phyloP scores from a whole-genome alignment of 2,329 filamentous ascomycete species.

The Fusarium avenaceum region DNA sequence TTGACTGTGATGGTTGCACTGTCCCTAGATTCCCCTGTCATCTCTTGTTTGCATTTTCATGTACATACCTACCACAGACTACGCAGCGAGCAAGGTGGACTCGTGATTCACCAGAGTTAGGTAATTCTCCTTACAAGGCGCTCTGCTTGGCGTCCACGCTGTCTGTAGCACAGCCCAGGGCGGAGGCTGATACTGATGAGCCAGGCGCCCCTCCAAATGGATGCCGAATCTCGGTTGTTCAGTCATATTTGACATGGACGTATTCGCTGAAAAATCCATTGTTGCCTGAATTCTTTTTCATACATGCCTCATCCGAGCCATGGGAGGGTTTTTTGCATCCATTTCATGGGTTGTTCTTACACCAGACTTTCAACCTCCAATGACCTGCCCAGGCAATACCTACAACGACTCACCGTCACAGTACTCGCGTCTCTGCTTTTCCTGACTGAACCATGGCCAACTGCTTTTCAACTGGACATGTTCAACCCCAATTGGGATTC shows the following conservation, averaged over 20 bases:
- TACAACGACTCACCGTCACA: background rate
- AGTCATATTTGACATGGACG: constrained; percentile 7
- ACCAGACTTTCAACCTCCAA: constrained; percentile 8
- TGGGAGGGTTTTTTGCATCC: background rate
- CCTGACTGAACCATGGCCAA: too few relatives aligned
- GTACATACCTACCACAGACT: background rate
- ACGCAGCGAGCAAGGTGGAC: background rate
- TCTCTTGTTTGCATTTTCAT: constrained; percentile 2
- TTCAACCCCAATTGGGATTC: constrained; percentile 1
- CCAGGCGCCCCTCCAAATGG: background rate
- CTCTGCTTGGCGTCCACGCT: background rate
- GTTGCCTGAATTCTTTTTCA: too few relatives aligned
- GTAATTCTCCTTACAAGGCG: constrained; percentile 8
- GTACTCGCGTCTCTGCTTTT: too few relatives aligned
- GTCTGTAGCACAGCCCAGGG: constrained; percentile 10
- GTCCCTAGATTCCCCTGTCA: background rate
- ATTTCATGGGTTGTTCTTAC: background rate
- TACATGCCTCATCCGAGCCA: too few relatives aligned
- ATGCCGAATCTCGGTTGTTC: background rate
- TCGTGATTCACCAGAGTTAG: background rate
- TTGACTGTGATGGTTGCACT: background rate
- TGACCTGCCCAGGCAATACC: background rate
- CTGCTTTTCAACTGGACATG: background rate
- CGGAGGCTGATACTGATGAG: background rate
- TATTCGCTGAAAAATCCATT: background rate